Base-by-base conservation (phyloP, 495 filamentous ascomycete genomes). In the Collariella sp. region DNA sequence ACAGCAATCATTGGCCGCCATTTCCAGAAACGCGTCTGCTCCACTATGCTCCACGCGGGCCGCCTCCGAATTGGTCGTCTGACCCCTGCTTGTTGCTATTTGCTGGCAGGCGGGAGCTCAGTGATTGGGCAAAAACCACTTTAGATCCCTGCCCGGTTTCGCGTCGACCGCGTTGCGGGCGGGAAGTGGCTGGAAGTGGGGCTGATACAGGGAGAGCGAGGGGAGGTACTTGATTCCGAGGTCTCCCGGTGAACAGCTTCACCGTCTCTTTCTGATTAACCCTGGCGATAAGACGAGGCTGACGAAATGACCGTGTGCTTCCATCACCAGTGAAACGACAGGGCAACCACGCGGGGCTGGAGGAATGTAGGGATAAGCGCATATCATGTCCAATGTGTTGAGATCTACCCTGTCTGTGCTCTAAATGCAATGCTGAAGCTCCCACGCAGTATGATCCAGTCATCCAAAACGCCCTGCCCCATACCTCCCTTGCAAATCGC, bases 51-150 rank as follows among this genome's bases (percentile, higher is more conserved):
- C 61, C 57, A 43, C 54, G 46, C 61, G 62, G 64, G 54, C 53
- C 60, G 60, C 57, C 18, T 11, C 35, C 12, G 55, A 58, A 60
- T 57, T 57, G 54, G 56, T 41, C 33, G 48, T 35, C 19, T 12
- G 15, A 43, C 53, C 57, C 56, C 56, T 54, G 59, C 50, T 41
- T 54, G 47, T 59, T 56, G 53, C 35, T 24, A 60, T 59, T 59
- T 51, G 41, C 55, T 51, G 56, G 18, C 23, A 58, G 54, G 59
- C 54, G 60, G 61, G 55, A 63, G 16, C 19, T 36, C 23, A 56
- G 62, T 60, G 36, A 73, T 76, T 76, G 71, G 72, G 24, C 40
- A 24, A 23, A 51, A 56, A 31, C 29, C 60, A 66, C 59, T 67
- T 58, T 61, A 64, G 42, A 65, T 63, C 69, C 71, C 62, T 71